Conservation (phyloP, 805 yeast species). For the Starmerella cellae region DNA sequence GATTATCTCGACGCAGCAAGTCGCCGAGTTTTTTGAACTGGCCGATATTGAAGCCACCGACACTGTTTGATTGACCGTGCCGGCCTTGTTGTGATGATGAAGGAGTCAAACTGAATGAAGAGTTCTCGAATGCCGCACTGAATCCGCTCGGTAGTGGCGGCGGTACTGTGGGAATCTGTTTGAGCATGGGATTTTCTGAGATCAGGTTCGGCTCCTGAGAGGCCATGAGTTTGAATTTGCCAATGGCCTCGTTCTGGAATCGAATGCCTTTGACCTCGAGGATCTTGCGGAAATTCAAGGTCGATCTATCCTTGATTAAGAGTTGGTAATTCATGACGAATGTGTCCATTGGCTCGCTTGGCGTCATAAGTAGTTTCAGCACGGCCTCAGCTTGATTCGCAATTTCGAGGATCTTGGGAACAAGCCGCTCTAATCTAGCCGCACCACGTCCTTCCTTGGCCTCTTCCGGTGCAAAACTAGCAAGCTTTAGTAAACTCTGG, state of each 20-base stretch:
- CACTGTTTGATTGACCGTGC: background rate
- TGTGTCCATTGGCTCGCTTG: constrained; percentile 49
- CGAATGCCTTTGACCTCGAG: constrained; percentile 48
- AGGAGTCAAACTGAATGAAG: background rate
- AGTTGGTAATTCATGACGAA: constrained; percentile 54
- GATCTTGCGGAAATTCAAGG: constrained; percentile 50
- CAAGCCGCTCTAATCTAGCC: constrained; percentile 19
- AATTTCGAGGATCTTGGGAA: constrained; percentile 8
- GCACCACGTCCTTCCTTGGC: constrained; percentile 29
- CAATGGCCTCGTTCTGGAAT: constrained; percentile 16
- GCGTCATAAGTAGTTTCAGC: constrained; percentile 54
- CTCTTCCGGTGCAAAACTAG: constrained; percentile 24
- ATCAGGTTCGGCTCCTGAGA: constrained; percentile 15
- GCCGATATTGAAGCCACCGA: constrained; percentile 2
- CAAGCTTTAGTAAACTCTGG: constrained; percentile 30
- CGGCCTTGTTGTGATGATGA: background rate
- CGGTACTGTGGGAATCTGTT: constrained; percentile 13
- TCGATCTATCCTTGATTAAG: constrained; percentile 50
- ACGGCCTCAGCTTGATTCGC: constrained; percentile 41
- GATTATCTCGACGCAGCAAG: constrained; percentile 1
- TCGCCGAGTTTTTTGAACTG: constrained; percentile 2
- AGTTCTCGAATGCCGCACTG: background rate
- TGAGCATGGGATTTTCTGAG: constrained; percentile 15
- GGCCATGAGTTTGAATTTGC: constrained; percentile 18
- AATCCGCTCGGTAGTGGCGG: constrained; percentile 3